phyloP scores from a whole-genome alignment of 2,329 filamentous ascomycete species.

The Fusarium sublunatum region DNA sequence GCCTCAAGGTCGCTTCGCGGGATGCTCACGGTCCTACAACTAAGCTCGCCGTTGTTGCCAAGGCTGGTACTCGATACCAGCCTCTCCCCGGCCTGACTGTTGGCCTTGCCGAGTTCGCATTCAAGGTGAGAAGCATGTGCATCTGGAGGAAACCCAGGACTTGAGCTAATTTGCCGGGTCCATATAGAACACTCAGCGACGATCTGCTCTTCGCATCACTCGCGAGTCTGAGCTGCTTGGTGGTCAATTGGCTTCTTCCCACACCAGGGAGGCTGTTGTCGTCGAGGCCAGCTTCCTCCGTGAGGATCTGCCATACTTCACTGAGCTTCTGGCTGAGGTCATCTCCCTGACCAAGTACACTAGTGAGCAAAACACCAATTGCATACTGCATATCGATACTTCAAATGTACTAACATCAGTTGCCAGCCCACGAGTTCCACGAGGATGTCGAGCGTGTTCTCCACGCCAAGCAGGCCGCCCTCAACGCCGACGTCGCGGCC shows the following conservation, averaged over 20 bases:
- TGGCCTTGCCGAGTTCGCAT: constrained; percentile 93
- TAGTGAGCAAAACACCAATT: constrained; percentile 60
- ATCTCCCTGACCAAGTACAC: constrained; percentile 88
- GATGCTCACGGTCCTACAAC: constrained; percentile 90
- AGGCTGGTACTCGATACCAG: constrained; percentile 95
- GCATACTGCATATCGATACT: constrained; percentile 3
- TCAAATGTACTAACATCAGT: constrained; percentile 26
- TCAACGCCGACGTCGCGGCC: constrained; percentile 70
- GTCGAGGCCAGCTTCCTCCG: constrained; percentile 95
- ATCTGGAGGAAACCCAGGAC: constrained; percentile 20
- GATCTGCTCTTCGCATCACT: constrained; percentile 91
- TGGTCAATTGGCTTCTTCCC: constrained; percentile 85
- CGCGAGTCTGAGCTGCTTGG: constrained; percentile 96
- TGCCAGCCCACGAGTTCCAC: constrained; percentile 83
- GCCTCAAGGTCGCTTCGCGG: constrained; percentile 92
- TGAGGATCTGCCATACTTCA: constrained; percentile 96
- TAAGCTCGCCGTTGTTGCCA: constrained; percentile 89
- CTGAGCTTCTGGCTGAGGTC: constrained; percentile 94
- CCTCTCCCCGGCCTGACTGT: constrained; percentile 88
- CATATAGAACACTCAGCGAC: constrained; percentile 81
- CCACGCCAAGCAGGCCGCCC: constrained; percentile 78
- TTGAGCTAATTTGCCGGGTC: constrained; percentile 61
- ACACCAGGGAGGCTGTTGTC: constrained; percentile 93
- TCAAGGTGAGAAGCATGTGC: constrained; percentile 74
- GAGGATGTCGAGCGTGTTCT: constrained; percentile 87